Percentiles rank a stretch among this genome's conserved stretches.
These are phyloP conservation scores for Irpex lacteus DNA, from an alignment of 1,284 basidiomycete genomes.

Conservation along the genomic window DNA sequence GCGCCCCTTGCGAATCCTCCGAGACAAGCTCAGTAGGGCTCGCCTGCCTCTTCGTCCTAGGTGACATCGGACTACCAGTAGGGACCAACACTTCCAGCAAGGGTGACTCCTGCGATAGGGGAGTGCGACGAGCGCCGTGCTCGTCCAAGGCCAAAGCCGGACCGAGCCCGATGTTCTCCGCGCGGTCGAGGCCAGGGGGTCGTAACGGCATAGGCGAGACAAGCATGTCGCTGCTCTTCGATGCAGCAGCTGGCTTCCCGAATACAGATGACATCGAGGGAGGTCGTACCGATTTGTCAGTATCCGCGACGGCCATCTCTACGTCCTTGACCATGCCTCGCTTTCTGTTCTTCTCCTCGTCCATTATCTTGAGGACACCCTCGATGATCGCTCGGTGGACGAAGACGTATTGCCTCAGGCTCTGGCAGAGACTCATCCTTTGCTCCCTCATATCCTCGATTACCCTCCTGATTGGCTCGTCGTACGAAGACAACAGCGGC, in stretches of 20 bases:
- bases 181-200: slow-evolving; percentile 1
- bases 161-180: slow-evolving; percentile 8
- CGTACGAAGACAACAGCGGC: slow-evolving; percentile 55
- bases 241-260: neutral
- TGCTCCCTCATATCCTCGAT: slow-evolving; percentile 90
- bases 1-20: slow-evolving; percentile 55
- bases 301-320: neutral
- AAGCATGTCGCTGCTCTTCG: neutral
- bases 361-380: slow-evolving; percentile 74
- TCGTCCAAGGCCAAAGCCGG: slow-evolving; percentile 11
- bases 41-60: slow-evolving; percentile 57
- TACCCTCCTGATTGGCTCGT: slow-evolving; percentile 74
- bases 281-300: neutral
- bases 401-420: slow-evolving; percentile 86
- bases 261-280: neutral
- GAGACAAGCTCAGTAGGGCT: slow-evolving; percentile 70
- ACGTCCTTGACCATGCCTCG: slow-evolving; percentile 12
- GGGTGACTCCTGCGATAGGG: neutral
- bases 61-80: slow-evolving; percentile 14
- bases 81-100: slow-evolving; percentile 9
- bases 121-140: neutral
- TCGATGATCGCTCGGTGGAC: slow-evolving; percentile 85
- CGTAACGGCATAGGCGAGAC: slow-evolving; percentile 1
- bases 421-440: slow-evolving; percentile 90
- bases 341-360: slow-evolving; percentile 59